phyloP scores from a whole-genome alignment of 2,329 filamentous ascomycete genomes.

The Fusarium phyllophilum region DNA sequence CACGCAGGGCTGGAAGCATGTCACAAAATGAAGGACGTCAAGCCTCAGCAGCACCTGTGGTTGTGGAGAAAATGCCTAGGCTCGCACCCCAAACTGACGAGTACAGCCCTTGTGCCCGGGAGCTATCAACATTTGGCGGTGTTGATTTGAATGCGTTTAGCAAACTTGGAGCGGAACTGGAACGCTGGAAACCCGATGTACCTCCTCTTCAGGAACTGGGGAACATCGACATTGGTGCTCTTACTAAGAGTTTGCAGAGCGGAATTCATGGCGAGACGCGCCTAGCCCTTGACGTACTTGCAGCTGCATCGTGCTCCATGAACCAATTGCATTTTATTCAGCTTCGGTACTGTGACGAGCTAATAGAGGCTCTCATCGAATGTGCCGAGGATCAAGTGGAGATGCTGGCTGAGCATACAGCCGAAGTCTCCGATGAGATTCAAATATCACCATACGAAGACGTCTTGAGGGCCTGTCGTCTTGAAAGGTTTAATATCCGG shows the following conservation, averaged over 20 bases:
- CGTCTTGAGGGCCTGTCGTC: conserved; percentile 78
- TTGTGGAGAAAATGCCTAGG: conserved; percentile 49
- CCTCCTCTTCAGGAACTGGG: conserved; percentile 83
- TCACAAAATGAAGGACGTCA: conserved; percentile 49
- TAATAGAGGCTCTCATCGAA: conserved; percentile 88
- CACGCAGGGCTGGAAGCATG: conserved; percentile 54
- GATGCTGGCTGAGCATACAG: conserved; percentile 82
- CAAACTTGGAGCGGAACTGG: conserved; percentile 73
- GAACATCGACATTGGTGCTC: conserved; percentile 86
- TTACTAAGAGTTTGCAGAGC: conserved; percentile 89
- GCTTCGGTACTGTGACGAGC: conserved; percentile 82
- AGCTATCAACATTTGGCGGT: conserved; percentile 73
- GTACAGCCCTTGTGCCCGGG: conserved; percentile 65
- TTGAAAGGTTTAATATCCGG: conserved; percentile 77
- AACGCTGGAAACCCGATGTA: conserved; percentile 76
- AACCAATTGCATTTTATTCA: conserved; percentile 72
- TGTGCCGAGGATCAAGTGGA: conserved; percentile 92
- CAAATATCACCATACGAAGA: conserved; percentile 89
- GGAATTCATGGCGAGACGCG: conserved; percentile 92
- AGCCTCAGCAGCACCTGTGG: conserved; percentile 30
- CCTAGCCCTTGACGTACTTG: conserved; percentile 85
- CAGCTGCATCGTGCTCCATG: conserved; percentile 71
- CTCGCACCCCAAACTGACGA: conserved; percentile 60
- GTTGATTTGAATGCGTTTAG: conserved; percentile 73
- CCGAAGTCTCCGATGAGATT: conserved; percentile 87